Base-by-base conservation (phyloP, 768 basidiomycete genomes). In the Leccinum disarticulatum region DNA sequence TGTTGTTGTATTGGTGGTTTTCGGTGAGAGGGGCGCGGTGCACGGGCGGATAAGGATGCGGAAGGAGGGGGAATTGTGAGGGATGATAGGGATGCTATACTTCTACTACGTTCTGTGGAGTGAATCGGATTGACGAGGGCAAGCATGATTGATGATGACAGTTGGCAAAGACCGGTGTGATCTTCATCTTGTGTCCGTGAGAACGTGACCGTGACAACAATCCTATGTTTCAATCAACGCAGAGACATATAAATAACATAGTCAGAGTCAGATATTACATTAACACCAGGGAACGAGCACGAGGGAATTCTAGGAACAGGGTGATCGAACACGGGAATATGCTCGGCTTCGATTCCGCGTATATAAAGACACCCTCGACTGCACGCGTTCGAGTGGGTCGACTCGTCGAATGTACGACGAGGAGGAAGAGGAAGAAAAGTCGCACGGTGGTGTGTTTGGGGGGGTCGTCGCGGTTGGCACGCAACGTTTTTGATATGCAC, bases 71-170 rank as follows among this genome's bases (percentile, higher is more conserved):
- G 22, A 4, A 61, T 4, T 17, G 64, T 48, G 5, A 66, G 8
- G 5, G 62, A 47, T 31, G 64, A 51, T 7, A 61, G 10, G 22
- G 63, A 65, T 1, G 63, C 31, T 0, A 74, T 22, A 67, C 64
- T 68, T 61, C 70, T 68, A 48, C 65, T 69, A 57, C 69, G 73
- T 57, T 74, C 72, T 56, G 70, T 60, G 38, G 66, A 60, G 55
- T 70, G 68, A n/a, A 72, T 62, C 14, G 80, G 79, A 65, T 79
- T 76, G 64, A 80, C 81, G 57, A 82, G 77, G 59, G 81, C 81
- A 64, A 82, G 82, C 81, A 82, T 83, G 63, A 41, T 41, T 38
- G 38, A 41, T 41, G 38, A 60, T 63, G 66, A 60, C 33, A 19
- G 64, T 62, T 43, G 22, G 64, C 50, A 55, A 64, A 60, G 57